Percentiles rank a stretch among this genome's conserved stretches.
Conservation (phyloP, 2,329 filamentous ascomycete genomes). For the Talaromyces sp. region DNA sequence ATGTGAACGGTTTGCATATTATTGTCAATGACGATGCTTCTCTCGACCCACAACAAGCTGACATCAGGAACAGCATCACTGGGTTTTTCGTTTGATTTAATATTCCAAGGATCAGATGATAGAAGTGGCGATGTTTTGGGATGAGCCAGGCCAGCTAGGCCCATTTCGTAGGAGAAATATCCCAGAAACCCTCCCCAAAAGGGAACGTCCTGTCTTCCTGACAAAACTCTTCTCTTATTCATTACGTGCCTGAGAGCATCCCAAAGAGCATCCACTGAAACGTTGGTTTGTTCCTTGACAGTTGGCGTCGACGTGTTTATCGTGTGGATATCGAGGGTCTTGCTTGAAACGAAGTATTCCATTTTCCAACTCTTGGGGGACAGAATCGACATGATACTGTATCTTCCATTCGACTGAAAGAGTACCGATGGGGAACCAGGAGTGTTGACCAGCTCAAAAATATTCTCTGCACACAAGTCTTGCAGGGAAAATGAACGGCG, state of each 20-base stretch:
- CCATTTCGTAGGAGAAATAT: constrained; percentile 79
- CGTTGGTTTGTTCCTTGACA: background rate
- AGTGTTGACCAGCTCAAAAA: constrained; percentile 30
- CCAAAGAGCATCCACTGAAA: constrained; percentile 24
- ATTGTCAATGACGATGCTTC: constrained; percentile 74
- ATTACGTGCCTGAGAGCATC: constrained; percentile 33
- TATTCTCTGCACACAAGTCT: constrained; percentile 23
- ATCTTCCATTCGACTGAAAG: constrained; percentile 41
- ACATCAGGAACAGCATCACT: constrained; percentile 57
- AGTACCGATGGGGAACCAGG: constrained; percentile 27
- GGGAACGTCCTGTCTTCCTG: constrained; percentile 36
- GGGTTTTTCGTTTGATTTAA: constrained; percentile 21
- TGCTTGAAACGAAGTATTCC: constrained; percentile 25
- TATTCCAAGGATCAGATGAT: constrained; percentile 12
- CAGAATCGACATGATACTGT: constrained; percentile 31
- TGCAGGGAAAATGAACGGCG: constrained; percentile 20
- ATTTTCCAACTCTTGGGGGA: constrained; percentile 31
- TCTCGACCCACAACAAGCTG: constrained; percentile 69
- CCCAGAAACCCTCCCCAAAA: constrained; percentile 85
- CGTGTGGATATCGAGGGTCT: constrained; percentile 20
- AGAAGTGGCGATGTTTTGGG: constrained; percentile 37
- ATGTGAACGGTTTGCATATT: constrained; percentile 55
- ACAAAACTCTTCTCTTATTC: constrained; percentile 32
- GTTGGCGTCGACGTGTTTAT: constrained; percentile 1
- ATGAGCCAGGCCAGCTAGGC: constrained; percentile 53